Evolutionary conservation across 2,329 filamentous ascomycete species (phyloP).

Genomic region (Hypoxylon sp.): DNA sequence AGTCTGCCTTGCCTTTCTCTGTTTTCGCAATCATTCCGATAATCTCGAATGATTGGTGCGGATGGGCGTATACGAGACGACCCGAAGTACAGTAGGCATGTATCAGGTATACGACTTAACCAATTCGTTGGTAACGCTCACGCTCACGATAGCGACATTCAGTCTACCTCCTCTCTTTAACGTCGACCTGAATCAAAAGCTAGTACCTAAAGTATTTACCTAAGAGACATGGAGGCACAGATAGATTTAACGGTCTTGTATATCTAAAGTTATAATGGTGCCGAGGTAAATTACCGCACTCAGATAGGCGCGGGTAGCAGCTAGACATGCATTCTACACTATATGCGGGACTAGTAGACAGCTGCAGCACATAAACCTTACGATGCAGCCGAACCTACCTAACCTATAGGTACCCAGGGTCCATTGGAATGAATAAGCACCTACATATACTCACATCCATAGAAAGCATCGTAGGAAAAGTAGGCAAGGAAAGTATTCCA

Average conservation of each 20-base stretch:
- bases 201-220: background rate
- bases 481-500: background rate
- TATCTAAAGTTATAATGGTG: background rate
- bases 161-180: background rate
- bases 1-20: conserved; percentile 30
- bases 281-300: conserved; percentile 28
- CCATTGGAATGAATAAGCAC: conserved; percentile 6
- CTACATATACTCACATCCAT: conserved; percentile 1
- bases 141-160: background rate
- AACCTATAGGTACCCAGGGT: conserved; percentile 2
- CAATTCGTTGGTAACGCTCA: background rate
- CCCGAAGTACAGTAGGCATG: background rate
- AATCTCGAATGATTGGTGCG: conserved; percentile 22
- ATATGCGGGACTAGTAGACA: too few relatives aligned
- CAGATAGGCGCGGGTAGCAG: background rate
- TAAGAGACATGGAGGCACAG: background rate
- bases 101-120: background rate
- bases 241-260: background rate
- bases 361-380: conserved; percentile 17
- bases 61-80: conserved; percentile 1
- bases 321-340: too few relatives aligned
- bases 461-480: background rate
- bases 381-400: conserved; percentile 14
- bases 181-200: too few relatives aligned
- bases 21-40: conserved; percentile 32